Base-by-base conservation (phyloP, 2,329 filamentous ascomycete genomes). In the Tolypocladium endophyticum region DNA sequence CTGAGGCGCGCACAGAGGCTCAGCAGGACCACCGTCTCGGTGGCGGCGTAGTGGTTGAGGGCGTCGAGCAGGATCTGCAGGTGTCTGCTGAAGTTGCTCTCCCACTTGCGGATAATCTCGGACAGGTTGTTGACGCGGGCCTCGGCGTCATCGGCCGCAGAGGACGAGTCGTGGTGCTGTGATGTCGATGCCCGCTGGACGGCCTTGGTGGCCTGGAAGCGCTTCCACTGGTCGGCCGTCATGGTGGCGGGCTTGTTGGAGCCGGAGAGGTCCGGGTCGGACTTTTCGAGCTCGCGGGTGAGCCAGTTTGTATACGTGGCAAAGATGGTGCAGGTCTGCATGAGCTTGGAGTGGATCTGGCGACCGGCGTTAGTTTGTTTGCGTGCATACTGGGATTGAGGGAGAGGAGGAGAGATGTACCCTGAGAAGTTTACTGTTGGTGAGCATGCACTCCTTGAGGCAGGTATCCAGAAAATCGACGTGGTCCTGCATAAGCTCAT, bases 401-500 rank as follows among this genome's bases (percentile, higher is more conserved):
- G 57, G 36, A 59, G 43, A 30, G 12, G 47, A 52, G 47, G 20
- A 16, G 23, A 25, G 43, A 73, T 80, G 64, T 81, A 96, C 93
- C 75, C 91, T 88, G 7, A 99, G 77, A 8, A 99, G 81, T 76
- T 96, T 97, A 70, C 90, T 91, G 73, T 99, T 97, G 25, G 94
- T 99, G 64, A 99, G 81, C 92, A 97, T 97, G 78, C 94, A 97
- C 76, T 97, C 94, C 76, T 97, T 99, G 68, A 99, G 79, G 72
- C 94, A 99, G 4, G 94, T 97, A 68, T 97, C 94, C 55, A 99
- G 77, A 72, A 99, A 99, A 74, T 97, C 94, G 61, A 99, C 92
- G 75, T 99, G 94, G 70, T 97, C 92, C 76, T 97, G 91, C 94
- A 99, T 99, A 70, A 99, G 77, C 76, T 97, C 92, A 69, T 99